These are phyloP conservation scores for Beta corolliflora DNA, from an alignment of 179 eudicot genomes.

Conservation along the genomic window DNA sequence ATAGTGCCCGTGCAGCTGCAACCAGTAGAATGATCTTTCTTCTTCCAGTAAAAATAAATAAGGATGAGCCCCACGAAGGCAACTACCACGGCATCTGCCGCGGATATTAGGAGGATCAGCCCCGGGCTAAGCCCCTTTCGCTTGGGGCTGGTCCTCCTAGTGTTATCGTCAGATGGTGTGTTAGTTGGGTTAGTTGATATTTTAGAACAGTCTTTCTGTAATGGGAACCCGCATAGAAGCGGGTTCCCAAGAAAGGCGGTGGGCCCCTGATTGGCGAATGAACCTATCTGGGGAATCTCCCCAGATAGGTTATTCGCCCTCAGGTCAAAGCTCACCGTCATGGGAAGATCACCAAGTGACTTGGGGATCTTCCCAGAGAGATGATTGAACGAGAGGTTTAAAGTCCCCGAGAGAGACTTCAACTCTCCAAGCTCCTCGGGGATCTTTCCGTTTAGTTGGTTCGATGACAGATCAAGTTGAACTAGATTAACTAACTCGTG, in stretches of 20 bases:
- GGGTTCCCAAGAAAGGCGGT: conserved; percentile 83
- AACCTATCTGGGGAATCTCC: conserved; percentile 86
- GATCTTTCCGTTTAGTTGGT: conserved; percentile 53
- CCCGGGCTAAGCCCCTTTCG: conserved; percentile 64
- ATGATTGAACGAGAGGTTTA: conserved; percentile 74
- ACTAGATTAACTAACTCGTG: conserved; percentile 57
- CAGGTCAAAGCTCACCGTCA: conserved; percentile 89
- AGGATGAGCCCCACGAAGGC: conserved; percentile 70
- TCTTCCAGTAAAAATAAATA: conserved; percentile 81
- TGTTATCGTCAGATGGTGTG: background rate
- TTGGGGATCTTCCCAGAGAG: conserved; percentile 65
- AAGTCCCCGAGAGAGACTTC: conserved; percentile 67
- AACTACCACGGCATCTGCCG: conserved; percentile 74
- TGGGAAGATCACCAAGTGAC: conserved; percentile 72
- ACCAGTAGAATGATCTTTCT: conserved; percentile 62
- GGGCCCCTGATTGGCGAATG: conserved; percentile 94
- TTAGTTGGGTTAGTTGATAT: conserved; percentile 23
- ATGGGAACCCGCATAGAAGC: conserved; percentile 76
- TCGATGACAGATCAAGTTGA: conserved; percentile 70
- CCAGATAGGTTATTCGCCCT: conserved; percentile 66
- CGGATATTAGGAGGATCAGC: conserved; percentile 64
- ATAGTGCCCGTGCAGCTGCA: conserved; percentile 84
- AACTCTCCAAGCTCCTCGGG: conserved; percentile 74
- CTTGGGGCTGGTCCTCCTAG: conserved; percentile 4
- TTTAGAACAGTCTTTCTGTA: conserved; percentile 48